Percentiles rank a stretch among this genome's conserved stretches.
Evolutionary conservation across 1,139 yeast species (phyloP).

Genomic region (Candida freyschussii): DNA sequence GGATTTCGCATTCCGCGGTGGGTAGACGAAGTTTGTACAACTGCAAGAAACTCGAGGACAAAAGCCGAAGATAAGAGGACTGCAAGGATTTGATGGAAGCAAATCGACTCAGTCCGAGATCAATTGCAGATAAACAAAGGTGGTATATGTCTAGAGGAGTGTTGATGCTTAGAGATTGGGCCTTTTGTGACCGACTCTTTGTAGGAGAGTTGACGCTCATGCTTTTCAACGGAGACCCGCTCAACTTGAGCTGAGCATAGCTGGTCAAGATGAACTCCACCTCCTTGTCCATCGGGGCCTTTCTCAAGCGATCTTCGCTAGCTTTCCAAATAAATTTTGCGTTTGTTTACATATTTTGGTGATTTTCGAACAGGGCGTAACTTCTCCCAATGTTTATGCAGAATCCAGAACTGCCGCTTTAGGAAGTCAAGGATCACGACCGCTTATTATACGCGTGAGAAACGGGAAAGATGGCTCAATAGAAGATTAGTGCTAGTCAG

Average conservation of each 20-base stretch:
- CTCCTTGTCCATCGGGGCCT: slow-evolving; percentile 16
- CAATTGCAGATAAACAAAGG: slow-evolving; percentile 21
- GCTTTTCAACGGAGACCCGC: slow-evolving; percentile 17
- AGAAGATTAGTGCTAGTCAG: too few relatives aligned
- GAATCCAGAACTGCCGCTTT: slow-evolving; percentile 6
- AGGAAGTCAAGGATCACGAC: slow-evolving; percentile 19
- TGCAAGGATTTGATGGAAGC: slow-evolving; percentile 11
- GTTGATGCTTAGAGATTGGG: slow-evolving; percentile 6
- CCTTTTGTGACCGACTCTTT: slow-evolving; percentile 11
- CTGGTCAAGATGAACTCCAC: slow-evolving; percentile 22
- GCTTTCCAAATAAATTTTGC: slow-evolving; percentile 2
- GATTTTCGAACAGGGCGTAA: slow-evolving; percentile 1
- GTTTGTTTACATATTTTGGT: too few relatives aligned
- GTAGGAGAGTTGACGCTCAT: slow-evolving; percentile 16
- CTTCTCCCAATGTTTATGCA: too few relatives aligned
- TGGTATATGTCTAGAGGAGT: slow-evolving; percentile 17
- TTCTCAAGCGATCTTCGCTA: slow-evolving; percentile 1
- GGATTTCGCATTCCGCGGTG: slow-evolving; percentile 6
- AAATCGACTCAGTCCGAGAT: slow-evolving; percentile 16
- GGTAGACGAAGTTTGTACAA: slow-evolving; percentile 15
- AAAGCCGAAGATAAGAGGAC: slow-evolving; percentile 18
- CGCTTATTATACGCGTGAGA: too few relatives aligned
- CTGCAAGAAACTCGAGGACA: slow-evolving; percentile 21
- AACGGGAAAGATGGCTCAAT: too few relatives aligned
- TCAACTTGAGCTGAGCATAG: slow-evolving; percentile 20